These are phyloP conservation scores for Aspergillus piperis DNA, from an alignment of 2,329 filamentous ascomycete genomes.

Conservation along the genomic window DNA sequence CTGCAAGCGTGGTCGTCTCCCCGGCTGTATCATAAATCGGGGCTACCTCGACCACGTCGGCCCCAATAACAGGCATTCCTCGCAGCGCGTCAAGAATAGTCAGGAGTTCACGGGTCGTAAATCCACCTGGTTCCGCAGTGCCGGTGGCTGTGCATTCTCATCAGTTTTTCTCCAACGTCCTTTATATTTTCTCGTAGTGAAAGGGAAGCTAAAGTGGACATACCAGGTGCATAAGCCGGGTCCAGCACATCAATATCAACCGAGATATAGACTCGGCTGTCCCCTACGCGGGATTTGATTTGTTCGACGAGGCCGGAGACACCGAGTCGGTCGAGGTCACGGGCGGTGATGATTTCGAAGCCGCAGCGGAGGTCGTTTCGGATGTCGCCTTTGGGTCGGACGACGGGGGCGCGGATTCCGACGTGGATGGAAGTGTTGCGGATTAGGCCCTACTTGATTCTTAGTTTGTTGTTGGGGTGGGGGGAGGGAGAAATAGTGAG, in stretches of 20 bases:
- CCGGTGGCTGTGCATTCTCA: conserved; percentile 46
- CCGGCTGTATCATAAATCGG: conserved; percentile 58
- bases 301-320: conserved; percentile 50
- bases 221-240: conserved; percentile 55
- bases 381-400: conserved; percentile 53
- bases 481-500: too few relatives aligned
- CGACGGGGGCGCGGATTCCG: conserved; percentile 56
- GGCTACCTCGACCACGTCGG: conserved; percentile 59
- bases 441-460: conserved; percentile 46
- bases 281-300: conserved; percentile 50
- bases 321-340: conserved; percentile 55
- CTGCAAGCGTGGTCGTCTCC: conserved; percentile 56
- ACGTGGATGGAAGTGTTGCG: conserved; percentile 58
- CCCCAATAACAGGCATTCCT: conserved; percentile 55
- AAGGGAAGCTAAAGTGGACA: conserved; percentile 9
- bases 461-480: not conserved
- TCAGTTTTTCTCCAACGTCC: not conserved
- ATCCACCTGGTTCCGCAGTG: conserved; percentile 58
- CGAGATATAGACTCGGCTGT: conserved; percentile 55
- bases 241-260: conserved; percentile 61
- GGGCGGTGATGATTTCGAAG: conserved; percentile 55
- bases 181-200: not conserved
- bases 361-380: conserved; percentile 56
- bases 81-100: conserved; percentile 55
- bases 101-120: conserved; percentile 57